Evolutionary conservation across 2,329 filamentous ascomycete species (phyloP).

Genomic region (Teratosphaeriaceae sp.): DNA sequence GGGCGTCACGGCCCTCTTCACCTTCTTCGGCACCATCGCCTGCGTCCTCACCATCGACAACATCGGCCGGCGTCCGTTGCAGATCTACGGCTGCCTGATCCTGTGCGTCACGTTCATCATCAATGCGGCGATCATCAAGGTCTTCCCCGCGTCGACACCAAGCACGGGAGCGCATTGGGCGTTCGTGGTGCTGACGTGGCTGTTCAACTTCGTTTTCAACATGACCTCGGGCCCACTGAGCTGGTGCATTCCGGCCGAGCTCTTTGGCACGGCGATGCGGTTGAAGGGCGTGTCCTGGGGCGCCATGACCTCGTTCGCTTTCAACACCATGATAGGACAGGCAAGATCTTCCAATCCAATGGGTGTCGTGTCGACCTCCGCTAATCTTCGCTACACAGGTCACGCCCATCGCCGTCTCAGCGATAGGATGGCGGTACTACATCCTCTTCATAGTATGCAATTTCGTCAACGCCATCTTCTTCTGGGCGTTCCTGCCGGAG

Average conservation of each 20-base stretch:
- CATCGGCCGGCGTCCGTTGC: slow-evolving; percentile 16
- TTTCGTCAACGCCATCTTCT: slow-evolving; percentile 28
- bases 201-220: slow-evolving; percentile 23
- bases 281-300: slow-evolving; percentile 20
- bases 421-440: slow-evolving; percentile 23
- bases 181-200: slow-evolving; percentile 22
- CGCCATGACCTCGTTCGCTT: slow-evolving; percentile 22
- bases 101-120: slow-evolving; percentile 19
- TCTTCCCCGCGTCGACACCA: slow-evolving; percentile 10
- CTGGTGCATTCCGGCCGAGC: slow-evolving; percentile 24
- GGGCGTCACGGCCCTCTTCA: slow-evolving; percentile 18
- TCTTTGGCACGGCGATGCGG: slow-evolving; percentile 22
- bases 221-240: slow-evolving; percentile 18
- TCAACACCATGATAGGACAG: slow-evolving; percentile 25
- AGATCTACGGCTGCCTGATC: slow-evolving; percentile 19
- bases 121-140: slow-evolving; percentile 17
- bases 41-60: slow-evolving; percentile 20
- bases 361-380: too few species aligned
- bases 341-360: not conserved
- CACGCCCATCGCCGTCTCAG: slow-evolving; percentile 19
- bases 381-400: too few species aligned
- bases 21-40: slow-evolving; percentile 13
- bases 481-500: slow-evolving; percentile 62
- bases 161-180: slow-evolving; percentile 18
- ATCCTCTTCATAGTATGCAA: slow-evolving; percentile 24